Percentiles rank a stretch among this genome's conserved stretches.
These are phyloP conservation scores for Aspergillus haitiensis DNA, from an alignment of 495 filamentous ascomycete genomes.

Conservation along the genomic window DNA sequence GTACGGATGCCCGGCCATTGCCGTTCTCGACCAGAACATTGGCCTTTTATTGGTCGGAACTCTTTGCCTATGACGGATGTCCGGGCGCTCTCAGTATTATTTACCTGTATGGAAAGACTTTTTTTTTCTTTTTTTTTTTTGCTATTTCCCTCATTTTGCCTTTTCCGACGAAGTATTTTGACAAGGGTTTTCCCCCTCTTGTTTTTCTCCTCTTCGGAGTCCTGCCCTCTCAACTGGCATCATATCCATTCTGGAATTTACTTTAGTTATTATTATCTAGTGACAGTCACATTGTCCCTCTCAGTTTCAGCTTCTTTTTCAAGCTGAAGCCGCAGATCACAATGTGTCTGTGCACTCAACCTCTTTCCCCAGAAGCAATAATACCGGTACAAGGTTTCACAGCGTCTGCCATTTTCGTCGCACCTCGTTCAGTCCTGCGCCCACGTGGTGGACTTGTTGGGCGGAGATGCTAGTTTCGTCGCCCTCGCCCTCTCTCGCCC, in stretches of 20 bases:
- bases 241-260: conserved; percentile 1
- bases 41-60: neutral
- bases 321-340: conserved; percentile 26
- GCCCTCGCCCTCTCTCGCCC: conserved; percentile 45
- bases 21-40: neutral
- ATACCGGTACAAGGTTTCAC: conserved; percentile 30
- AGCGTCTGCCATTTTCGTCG: conserved; percentile 33
- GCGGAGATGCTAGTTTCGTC: conserved; percentile 51
- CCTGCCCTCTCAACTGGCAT: conserved; percentile 1
- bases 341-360: conserved; percentile 29
- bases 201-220: conserved; percentile 10
- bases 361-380: conserved; percentile 22
- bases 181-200: conserved; percentile 1
- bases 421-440: conserved; percentile 45
- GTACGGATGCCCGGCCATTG: neutral
- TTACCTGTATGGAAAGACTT: conserved; percentile 6
- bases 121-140: conserved; percentile 11
- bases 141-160: conserved; percentile 6
- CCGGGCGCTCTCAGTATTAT: neutral
- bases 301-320: conserved; percentile 9
- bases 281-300: neutral
- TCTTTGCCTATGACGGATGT: neutral
- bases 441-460: conserved; percentile 47
- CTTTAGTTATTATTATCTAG: neutral
- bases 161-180: conserved; percentile 4